Base-by-base conservation (phyloP, 2,329 filamentous ascomycete species). In the Venturia effusa region DNA sequence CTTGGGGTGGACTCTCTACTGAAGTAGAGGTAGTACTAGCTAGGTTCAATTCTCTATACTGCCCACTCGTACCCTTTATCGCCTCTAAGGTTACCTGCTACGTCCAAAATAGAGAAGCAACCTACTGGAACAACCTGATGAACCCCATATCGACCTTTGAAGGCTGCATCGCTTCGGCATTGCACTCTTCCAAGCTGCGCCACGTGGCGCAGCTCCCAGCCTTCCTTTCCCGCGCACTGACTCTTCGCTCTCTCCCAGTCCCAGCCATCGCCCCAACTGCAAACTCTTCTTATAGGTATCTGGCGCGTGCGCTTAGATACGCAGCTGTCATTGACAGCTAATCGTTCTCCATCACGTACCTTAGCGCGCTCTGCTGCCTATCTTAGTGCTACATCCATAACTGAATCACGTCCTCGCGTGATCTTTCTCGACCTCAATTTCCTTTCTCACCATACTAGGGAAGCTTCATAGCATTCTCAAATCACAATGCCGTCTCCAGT, bases 401-500 rank as follows among this genome's bases (percentile, higher is more conserved):
- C 30, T 57, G 22, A 27, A 51, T 51, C 45, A 24, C 45, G 45
- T 51, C 22, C 13, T 51, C 45, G 45, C 45, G 45, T 51, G 45
- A 57, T 5, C 51, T 17, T 32, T 55, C 48, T 55, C 24, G 22
- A 57, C 51, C 30, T 57, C 30, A 57, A 57, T n/a, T 32, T 57
- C 27, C 19, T 45, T n/a, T n/a, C 51, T 57, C 51, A 34, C 2
- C n/a, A n/a, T 8, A 57, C 10, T 30, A 57, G n/a, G 51, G n/a
- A 19, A 32, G 3, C n/a, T n/a, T 22, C 15, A 57, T 57, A n/a
- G n/a, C 51, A 34, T n/a, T 32, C 51, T n/a, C 13, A 19, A n/a
- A 22, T 19, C 19, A 57, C 27, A 34, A 64, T 64, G 62, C 51
- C 62, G 1, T 64, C 62, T 34, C 62, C 62, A 34, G 43, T 27